Base-by-base conservation (phyloP, 2,329 filamentous ascomycete genomes). In the Metarhizium anisopliae region DNA sequence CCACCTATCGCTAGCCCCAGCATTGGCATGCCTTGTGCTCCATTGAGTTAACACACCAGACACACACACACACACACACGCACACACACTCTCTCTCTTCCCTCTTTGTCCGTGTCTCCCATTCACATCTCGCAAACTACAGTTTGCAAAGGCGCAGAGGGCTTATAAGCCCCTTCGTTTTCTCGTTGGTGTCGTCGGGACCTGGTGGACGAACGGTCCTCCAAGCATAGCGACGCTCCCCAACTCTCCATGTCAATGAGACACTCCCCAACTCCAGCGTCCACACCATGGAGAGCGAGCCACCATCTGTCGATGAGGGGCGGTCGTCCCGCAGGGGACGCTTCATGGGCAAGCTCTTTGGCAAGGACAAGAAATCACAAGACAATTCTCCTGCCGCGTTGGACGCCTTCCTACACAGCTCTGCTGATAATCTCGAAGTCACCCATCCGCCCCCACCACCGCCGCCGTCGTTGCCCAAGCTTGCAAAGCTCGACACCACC, bases 341-440 rank as follows among this genome's bases (percentile, higher is more conserved):
- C 58, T 69, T 86, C 50, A 85, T 85, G 77, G 82, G 82, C 61
- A 84, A 83, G 72, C 72, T 86, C 56, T 84, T 84, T 64, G 75
- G 68, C 59, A 77, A 73, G 64, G 75, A 76, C 54, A 68, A 72
- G 52, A 63, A 64, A 36, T 16, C 42, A 18, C 55, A 68, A 18
- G 67, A 66, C 56, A 68, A 69, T 52, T 70, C 69, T 13, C 70
- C 70, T 47, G 72, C 71, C 62, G 77, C 81, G 52, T 73, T 86
- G 59, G 77, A 84, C 64, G 78, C 79, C 59, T 86, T 86, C 67
- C 73, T 86, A 53, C 77, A 76, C 63, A 78, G 79, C 58, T 72
- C 76, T 42, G 70, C 79, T 57, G 81, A 85, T 67, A 77, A 74
- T 57, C 69, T 84, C 55, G 73, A 77, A 59, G 74, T 83, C 60